Evolutionary conservation across 2,329 filamentous ascomycete species (phyloP), one percentile per base, ranked within the genome.

Genomic region (Alternaria atra): DNA sequence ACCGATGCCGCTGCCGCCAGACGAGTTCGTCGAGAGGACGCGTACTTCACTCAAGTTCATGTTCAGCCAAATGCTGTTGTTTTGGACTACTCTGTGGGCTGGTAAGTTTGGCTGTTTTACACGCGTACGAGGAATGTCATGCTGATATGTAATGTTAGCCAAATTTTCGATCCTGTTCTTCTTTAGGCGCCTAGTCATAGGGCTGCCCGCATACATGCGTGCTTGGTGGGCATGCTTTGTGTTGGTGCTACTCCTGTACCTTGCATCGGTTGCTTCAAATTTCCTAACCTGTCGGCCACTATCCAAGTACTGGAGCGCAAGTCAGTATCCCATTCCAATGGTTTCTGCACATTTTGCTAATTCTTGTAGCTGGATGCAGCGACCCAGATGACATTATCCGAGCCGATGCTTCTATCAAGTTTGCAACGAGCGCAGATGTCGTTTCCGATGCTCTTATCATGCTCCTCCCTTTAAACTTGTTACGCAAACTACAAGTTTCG

Each of bases 11-110:
- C 25, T 52, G 6, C 47, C 52, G 6, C 17, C 17, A 2, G 46
- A 52, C 13, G 55, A 57, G 6, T 57, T 57, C 2, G 2, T 43
- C 29, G 12, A 40, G 15, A 55, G 53, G 2, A 55, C 44, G 4
- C 52, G 35, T 15, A 60, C 52, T 1, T 43, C 58, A 5, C 48
- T 60, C 2, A 60, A 60, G 20, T 37, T 60, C 7, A 56, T 60
- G 52, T 56, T 60, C 30, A 56, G 52, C 23, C 58, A 60, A 17
- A 60, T 60, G 58, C 39, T 60, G 5, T n/a, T 60, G 17, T 60
- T 55, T n/a, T 56, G 58, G 58, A 60, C 52, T 10, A 60, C 58
- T 1, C 9, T 60, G 13, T 56, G 52, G 52, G 58, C 58, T 32
- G 40, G 58, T 60, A 32, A 35, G 52, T 46, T 46, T 37, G 52